Base-by-base conservation (phyloP, 1,284 basidiomycete species). In the Papiliotrema flavescens region DNA sequence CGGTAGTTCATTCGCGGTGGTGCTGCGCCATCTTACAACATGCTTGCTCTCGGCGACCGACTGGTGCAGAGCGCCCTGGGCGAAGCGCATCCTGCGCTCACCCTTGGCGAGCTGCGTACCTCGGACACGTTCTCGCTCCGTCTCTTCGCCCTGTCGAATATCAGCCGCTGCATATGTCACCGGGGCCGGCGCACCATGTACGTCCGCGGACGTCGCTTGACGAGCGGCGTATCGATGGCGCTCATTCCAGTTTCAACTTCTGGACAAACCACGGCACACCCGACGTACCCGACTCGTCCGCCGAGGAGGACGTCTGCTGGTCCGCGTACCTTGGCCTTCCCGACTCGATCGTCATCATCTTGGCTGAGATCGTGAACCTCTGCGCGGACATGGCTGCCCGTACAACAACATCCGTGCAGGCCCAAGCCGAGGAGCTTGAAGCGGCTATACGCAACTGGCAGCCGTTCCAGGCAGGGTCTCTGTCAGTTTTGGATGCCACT, bases 321-420 rank as follows among this genome's bases (percentile, higher is more conserved):
- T 60, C 63, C 13, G 54, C 64, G 2, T 67, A 70, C 39, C 66
- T 70, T 9, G 66, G 67, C 20, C 50, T 70, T 2, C 66, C 66
- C 4, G 64, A 68, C 40, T 44, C 57, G 11, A 65, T 70, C 34
- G 56, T 65, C 41, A 59, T 66, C 19, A 56, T 70, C 22, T 59
- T 70, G 9, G 63, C 64, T 0, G 59, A 62, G 23, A 54, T 70
- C 23, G 59, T 63, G 54, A 69, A 69, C 49, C 56, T 67, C 7
- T 62, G 60, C 48, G 60, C 67, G 14, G 63, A 63, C 6, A 37
- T 61, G 15, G 36, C 55, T 14, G 47, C 56, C 1, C 48, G 32
- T 2, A 40, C 44, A 6, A 15, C 49, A 11, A 42, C 47, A 3
- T 54, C 53, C 0, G 52, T 68, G 43, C 59, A 58, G 32, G 54